These are phyloP conservation scores for Salix koriyanagi DNA, from an alignment of 345 rosid species.

Conservation along the genomic window DNA sequence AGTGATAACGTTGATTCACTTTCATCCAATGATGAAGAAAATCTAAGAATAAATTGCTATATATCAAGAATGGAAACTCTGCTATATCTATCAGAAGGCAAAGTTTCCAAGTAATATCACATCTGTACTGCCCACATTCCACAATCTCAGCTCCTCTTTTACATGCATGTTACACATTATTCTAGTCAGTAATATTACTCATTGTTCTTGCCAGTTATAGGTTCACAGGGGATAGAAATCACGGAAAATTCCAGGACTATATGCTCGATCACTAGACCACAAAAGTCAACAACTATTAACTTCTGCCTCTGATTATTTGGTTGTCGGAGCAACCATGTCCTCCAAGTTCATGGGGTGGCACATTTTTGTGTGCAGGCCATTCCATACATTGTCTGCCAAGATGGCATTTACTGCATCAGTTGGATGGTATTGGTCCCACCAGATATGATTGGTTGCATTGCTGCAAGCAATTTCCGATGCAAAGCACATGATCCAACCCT, in stretches of 20 bases:
- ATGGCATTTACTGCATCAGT: conserved; percentile 78
- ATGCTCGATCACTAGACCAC: neutral
- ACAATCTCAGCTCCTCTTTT: neutral
- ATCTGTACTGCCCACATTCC: neutral
- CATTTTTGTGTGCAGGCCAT: conserved; percentile 67
- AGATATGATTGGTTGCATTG: conserved; percentile 57
- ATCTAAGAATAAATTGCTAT: too few relatives aligned
- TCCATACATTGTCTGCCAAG: conserved; percentile 87
- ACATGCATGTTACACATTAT: neutral
- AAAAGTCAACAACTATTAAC: neutral
- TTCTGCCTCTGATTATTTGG: neutral
- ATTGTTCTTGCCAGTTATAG: neutral
- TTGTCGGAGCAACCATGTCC: conserved; percentile 37
- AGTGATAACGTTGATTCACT: neutral
- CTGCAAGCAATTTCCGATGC: conserved; percentile 78
- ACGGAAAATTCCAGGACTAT: neutral
- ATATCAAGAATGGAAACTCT: too few relatives aligned
- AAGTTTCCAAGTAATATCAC: neutral
- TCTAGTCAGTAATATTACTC: too few relatives aligned
- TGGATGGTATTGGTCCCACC: conserved; percentile 98
- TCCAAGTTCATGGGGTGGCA: conserved; percentile 70
- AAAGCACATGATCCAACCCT: conserved; percentile 78
- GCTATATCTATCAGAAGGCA: too few relatives aligned
- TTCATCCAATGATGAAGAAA: neutral
- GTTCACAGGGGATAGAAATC: too few relatives aligned